phyloP scores from a whole-genome alignment of 495 filamentous ascomycete genomes.

The Pyrenopolyporus hunteri region DNA sequence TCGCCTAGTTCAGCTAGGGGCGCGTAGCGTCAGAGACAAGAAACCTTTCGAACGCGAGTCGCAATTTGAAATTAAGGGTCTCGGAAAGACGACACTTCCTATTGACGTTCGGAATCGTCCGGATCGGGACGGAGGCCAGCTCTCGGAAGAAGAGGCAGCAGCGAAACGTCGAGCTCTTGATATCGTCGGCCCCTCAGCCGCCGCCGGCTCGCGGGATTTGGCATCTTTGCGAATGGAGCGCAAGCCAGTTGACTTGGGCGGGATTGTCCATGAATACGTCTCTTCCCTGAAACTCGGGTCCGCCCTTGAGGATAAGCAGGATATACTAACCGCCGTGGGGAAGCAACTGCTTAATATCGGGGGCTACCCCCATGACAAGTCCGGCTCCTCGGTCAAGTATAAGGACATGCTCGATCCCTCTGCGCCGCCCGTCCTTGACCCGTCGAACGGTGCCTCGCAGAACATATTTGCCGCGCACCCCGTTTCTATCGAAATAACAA shows the following conservation, averaged over 20 bases:
- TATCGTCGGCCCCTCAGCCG: not conserved
- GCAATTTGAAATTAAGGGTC: not conserved
- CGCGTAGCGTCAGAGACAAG: slow-evolving; percentile 38
- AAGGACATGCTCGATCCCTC: slow-evolving; percentile 13
- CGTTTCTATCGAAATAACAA: slow-evolving; percentile 40
- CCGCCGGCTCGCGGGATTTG: not conserved
- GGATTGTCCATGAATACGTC: slow-evolving; percentile 8
- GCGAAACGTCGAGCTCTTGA: not conserved
- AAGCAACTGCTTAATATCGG: slow-evolving; percentile 11
- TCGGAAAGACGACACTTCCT: slow-evolving; percentile 20
- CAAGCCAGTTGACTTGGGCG: slow-evolving; percentile 5
- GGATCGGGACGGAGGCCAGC: slow-evolving; percentile 4
- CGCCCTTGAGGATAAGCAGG: slow-evolving; percentile 6
- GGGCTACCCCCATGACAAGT: not conserved
- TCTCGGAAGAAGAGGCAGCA: not conserved
- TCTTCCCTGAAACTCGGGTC: slow-evolving; percentile 15
- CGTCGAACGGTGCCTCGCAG: not conserved
- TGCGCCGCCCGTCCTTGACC: not conserved
- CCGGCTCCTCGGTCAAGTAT: not conserved
- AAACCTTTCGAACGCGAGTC: slow-evolving; percentile 18
- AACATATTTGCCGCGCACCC: slow-evolving; percentile 41
- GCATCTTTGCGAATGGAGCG: not conserved
- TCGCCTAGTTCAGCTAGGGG: slow-evolving; percentile 36
- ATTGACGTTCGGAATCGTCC: not conserved
- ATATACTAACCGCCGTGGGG: slow-evolving; percentile 5